Evolutionary conservation across 257 asterid genomes (phyloP).

Genomic region (Vinca minor): DNA sequence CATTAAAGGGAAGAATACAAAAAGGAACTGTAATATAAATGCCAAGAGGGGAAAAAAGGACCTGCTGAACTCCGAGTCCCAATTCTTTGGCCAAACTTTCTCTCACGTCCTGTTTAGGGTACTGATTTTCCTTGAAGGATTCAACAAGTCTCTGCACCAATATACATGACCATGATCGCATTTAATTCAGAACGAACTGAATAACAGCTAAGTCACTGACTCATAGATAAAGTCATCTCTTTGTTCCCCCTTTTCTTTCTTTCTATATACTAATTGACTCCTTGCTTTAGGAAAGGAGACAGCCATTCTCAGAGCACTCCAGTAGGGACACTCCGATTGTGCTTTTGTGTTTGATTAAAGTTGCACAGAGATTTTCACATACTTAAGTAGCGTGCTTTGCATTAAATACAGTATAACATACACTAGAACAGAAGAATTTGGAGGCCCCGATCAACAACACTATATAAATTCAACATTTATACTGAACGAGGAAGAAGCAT

Average conservation of each 20-base stretch:
- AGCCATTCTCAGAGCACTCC: neutral
- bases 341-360: neutral
- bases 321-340: neutral
- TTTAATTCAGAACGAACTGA: neutral
- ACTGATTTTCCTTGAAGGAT: slow-evolving; percentile 66
- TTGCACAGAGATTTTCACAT: neutral
- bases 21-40: slow-evolving; percentile 1
- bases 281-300: neutral
- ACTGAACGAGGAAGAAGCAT: neutral
- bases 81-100: slow-evolving; percentile 66
- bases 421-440: neutral
- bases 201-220: neutral
- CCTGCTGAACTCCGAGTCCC: slow-evolving; percentile 65
- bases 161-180: neutral
- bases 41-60: slow-evolving; percentile 15
- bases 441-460: neutral
- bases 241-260: neutral
- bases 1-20: neutral
- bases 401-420: too few species aligned
- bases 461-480: too few species aligned
- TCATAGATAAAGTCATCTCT: neutral
- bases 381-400: neutral
- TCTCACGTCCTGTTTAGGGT: slow-evolving; percentile 55
- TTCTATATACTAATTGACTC: neutral
- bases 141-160: slow-evolving; percentile 59